Base-by-base conservation (phyloP, 768 basidiomycete genomes). In the Udeniomyces megalosporus region DNA sequence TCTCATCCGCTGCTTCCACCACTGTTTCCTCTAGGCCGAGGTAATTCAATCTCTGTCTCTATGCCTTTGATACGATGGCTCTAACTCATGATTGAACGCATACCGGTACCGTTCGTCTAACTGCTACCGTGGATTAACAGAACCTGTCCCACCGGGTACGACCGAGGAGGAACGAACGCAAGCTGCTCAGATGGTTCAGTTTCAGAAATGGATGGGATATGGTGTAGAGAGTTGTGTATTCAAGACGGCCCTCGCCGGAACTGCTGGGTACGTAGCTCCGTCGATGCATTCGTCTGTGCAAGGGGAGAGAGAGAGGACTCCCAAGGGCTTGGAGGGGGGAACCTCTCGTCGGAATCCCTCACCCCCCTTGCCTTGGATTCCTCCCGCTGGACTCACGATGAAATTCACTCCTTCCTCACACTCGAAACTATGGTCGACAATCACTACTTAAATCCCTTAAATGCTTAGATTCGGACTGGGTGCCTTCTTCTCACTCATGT, bases 401-500 rank as follows among this genome's bases (percentile, higher is more conserved):
- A n/a, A n/a, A n/a, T n/a, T n/a, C n/a, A n/a, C n/a, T n/a, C n/a
- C n/a, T n/a, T n/a, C n/a, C n/a, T n/a, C n/a, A n/a, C n/a, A n/a
- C n/a, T n/a, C n/a, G n/a, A n/a, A n/a, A n/a, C n/a, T n/a, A n/a
- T n/a, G n/a, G n/a, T n/a, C n/a, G n/a, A n/a, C n/a, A n/a, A n/a
- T n/a, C n/a, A n/a, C n/a, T n/a, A n/a, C n/a, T n/a, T 50, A 11
- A 50, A 10, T 50, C 14, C 4, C 17, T 56, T 42, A 11, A 8
- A 35, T 4, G 28, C 17, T 6, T 20, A 63, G 93, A 51, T 83
- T 97, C 68, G 92, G 80, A 12, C 80, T 95, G 47, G 93, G 93
- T 63, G 91, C 85, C 34, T 91, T 96, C 78, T 88, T 97, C 76
- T 89, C 90, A 1, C 79, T 96, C 63, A 96, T 97, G 93, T 88